Evolutionary conservation across 2,329 filamentous ascomycete genomes (phyloP), one percentile per base, ranked within the genome.

Genomic region (Tolypocladium amazonense): DNA sequence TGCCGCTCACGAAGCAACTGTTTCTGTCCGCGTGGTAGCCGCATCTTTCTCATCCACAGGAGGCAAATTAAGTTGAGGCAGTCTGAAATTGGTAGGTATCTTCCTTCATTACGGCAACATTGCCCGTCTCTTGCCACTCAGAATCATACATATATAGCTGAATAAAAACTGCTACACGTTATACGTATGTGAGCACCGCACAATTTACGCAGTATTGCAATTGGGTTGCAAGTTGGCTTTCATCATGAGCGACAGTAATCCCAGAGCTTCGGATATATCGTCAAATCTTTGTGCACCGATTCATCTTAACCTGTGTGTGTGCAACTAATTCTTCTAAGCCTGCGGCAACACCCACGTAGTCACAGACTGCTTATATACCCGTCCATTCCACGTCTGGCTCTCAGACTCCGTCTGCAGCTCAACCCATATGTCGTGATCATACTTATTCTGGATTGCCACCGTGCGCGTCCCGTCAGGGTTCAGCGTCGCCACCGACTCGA

Each of bases 381-480:
- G 43, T 8, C 45, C 56, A 20, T 30, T 75, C 76, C 76, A 78
- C 3, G 66, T 61, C 67, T 75, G 66, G 1, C 74, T 71, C 58
- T 66, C 65, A 15, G 69, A 70, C 58, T 65, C 63, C 1, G 71
- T 69, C 15, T 66, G 65, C 4, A 76, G 60, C 14, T 71, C 73
- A 43, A 80, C 68, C 59, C 77, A 79, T 39, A 79, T 62, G 53
- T 79, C 76, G 35, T 79, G 76, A 25, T 65, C 65, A 61, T 78
- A 79, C 8, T 71, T 76, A 66, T 81, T 81, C 67, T 78, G 74
- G 25, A 66, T 64, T 25, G 80, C 75, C 2, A 81, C 73, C 0
- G 76, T 75, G 15, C 73, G 70, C 15, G 73, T 73, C 2, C 75
- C 74, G 63, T 81, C 78, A 0, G 77, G 76, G 64, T 80, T 81